These are phyloP conservation scores for Tilletia horrida DNA, from an alignment of 1,284 basidiomycete species.

Conservation along the genomic window DNA sequence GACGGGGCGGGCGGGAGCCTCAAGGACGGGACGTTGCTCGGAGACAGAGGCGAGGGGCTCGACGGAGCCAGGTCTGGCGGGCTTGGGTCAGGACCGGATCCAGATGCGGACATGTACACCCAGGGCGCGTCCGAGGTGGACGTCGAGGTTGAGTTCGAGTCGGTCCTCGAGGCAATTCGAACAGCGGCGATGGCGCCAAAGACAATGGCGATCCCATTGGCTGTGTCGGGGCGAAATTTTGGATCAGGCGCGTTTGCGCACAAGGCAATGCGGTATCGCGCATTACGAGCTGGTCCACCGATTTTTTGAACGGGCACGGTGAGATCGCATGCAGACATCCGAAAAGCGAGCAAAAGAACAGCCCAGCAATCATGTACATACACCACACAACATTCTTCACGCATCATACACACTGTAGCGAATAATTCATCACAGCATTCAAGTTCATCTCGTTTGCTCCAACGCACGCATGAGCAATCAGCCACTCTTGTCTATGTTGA, in stretches of 20 bases:
- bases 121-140: constrained; percentile 41
- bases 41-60: constrained; percentile 7
- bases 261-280: constrained; percentile 9
- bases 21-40: not conserved
- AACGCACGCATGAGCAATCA: too few species aligned
- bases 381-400: not conserved
- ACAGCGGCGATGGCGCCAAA: constrained; percentile 22
- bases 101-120: constrained; percentile 44
- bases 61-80: constrained; percentile 16
- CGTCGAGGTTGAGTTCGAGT: constrained; percentile 41
- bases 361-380: constrained; percentile 6
- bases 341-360: too few species aligned
- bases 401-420: not conserved
- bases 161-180: constrained; percentile 36
- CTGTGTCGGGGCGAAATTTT: constrained; percentile 12
- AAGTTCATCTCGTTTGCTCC: too few species aligned
- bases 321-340: not conserved
- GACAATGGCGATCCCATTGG: constrained; percentile 14
- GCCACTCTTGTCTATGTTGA: too few species aligned
- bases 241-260: constrained; percentile 7
- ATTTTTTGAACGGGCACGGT: constrained; percentile 1
- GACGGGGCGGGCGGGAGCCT: constrained; percentile 17
- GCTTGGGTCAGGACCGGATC: constrained; percentile 22
- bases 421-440: too few species aligned
- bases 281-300: not conserved